A percentile compares a stretch with the other conserved stretches of the same genome.
phyloP scores from a whole-genome alignment of 1,284 basidiomycete species.

The Moniliella sp. region DNA sequence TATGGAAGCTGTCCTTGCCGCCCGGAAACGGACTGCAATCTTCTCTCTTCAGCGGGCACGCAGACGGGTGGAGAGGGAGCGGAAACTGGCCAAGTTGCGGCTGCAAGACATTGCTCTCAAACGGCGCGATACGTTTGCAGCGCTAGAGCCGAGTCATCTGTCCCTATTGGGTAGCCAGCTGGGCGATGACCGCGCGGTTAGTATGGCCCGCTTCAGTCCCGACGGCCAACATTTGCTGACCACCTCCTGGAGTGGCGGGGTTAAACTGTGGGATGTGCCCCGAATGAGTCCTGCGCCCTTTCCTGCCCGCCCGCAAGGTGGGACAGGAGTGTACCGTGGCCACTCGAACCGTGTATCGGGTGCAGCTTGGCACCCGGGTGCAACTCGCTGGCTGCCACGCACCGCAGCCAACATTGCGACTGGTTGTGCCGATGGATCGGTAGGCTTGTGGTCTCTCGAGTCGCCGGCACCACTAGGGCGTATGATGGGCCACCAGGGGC shows the following conservation, averaged over 20 bases:
- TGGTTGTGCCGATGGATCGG: slow-evolving; percentile 62
- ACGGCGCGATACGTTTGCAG: slow-evolving; percentile 64
- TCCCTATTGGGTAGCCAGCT: slow-evolving; percentile 87
- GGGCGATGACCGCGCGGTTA: slow-evolving; percentile 79
- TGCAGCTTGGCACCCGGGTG: slow-evolving; percentile 90
- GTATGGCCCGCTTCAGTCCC: slow-evolving; percentile 80
- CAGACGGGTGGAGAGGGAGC: slow-evolving; percentile 67
- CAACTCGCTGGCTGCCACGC: slow-evolving; percentile 57
- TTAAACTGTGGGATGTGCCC: slow-evolving; percentile 85
- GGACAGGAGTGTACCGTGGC: slow-evolving; percentile 41
- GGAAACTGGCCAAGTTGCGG: slow-evolving; percentile 63
- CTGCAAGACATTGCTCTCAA: slow-evolving; percentile 71
- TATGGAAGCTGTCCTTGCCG: slow-evolving; percentile 56
- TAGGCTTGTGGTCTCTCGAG: slow-evolving; percentile 52
- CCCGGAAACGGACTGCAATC: slow-evolving; percentile 62
- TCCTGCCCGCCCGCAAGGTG: slow-evolving; percentile 45
- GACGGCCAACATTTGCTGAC: slow-evolving; percentile 69
- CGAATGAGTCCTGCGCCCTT: no score
- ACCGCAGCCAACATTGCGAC: slow-evolving; percentile 64
- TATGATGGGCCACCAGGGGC: slow-evolving; percentile 66
- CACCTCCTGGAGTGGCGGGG: slow-evolving; percentile 79
- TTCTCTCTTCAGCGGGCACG: slow-evolving; percentile 87
- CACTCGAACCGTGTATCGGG: no score
- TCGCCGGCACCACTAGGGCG: slow-evolving; percentile 60
- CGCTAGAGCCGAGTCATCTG: slow-evolving; percentile 76